Conservation (phyloP, 2,329 filamentous ascomycete genomes). For the Aureobasidium sp. region DNA sequence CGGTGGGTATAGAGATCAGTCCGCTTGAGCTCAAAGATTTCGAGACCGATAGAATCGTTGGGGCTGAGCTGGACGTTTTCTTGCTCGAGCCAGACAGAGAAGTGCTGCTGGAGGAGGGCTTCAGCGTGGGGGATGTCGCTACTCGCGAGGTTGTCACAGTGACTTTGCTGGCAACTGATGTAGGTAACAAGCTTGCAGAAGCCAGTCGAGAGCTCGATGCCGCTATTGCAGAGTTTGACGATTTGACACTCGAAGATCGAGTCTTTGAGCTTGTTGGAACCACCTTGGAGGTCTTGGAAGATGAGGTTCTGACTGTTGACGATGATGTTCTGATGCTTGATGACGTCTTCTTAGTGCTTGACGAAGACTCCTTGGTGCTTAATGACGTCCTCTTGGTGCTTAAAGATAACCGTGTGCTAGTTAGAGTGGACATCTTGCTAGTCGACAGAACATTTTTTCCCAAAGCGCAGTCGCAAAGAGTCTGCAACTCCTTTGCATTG, state of each 20-base stretch:
- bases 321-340: neutral
- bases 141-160: neutral
- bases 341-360: neutral
- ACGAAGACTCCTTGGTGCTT: neutral
- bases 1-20: neutral
- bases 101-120: neutral
- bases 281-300: neutral
- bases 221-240: neutral
- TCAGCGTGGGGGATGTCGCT: neutral
- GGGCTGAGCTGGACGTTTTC: neutral
- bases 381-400: no score
- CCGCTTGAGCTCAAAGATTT: neutral
- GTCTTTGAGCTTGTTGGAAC: neutral
- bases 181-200: neutral
- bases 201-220: neutral
- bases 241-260: neutral
- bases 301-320: no score
- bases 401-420: neutral
- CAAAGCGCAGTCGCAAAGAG: neutral
- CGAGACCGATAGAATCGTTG: neutral
- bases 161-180: neutral
- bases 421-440: neutral
- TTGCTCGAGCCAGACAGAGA: neutral
- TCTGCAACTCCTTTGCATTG: neutral
- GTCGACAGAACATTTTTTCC: neutral